phyloP scores from a whole-genome alignment of 306 rosid genomes.

The Gastrolobium bilobum region DNA sequence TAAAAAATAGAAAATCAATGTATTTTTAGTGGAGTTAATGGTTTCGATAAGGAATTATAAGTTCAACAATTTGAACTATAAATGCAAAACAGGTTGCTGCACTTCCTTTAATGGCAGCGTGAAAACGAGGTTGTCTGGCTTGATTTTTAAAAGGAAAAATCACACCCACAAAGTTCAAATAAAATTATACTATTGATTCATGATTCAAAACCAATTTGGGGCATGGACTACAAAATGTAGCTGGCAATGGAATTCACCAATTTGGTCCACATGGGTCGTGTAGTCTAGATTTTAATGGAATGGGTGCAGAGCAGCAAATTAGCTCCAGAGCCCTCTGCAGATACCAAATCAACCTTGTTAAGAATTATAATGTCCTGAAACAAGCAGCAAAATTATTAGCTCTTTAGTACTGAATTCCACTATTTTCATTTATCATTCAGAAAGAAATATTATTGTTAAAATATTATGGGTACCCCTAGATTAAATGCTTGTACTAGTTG shows the following conservation, averaged over 20 bases:
- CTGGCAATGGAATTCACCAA: slow-evolving; percentile 51
- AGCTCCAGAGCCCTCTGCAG: slow-evolving; percentile 75
- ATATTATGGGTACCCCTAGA: slow-evolving; percentile 23
- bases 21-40: too few relatives aligned
- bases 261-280: slow-evolving; percentile 51
- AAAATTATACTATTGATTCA: too few relatives aligned
- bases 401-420: slow-evolving; percentile 21
- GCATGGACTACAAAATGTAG: slow-evolving; percentile 51
- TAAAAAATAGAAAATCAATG: too few relatives aligned
- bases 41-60: too few relatives aligned
- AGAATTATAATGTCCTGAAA: slow-evolving; percentile 90
- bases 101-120: too few relatives aligned
- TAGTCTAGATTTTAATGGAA: slow-evolving; percentile 48
- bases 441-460: slow-evolving; percentile 27
- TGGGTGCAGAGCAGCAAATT: slow-evolving; percentile 36
- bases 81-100: too few relatives aligned
- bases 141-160: too few relatives aligned
- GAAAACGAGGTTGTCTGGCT: too few relatives aligned
- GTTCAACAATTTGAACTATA: too few relatives aligned
- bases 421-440: slow-evolving; percentile 4
- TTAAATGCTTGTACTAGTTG: slow-evolving; percentile 23
- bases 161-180: too few relatives aligned
- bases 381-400: slow-evolving; percentile 55
- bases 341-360: slow-evolving; percentile 97
- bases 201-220: too few relatives aligned